Base-by-base conservation (phyloP, 306 rosid genomes). In the Fragaria nilgerrensis region DNA sequence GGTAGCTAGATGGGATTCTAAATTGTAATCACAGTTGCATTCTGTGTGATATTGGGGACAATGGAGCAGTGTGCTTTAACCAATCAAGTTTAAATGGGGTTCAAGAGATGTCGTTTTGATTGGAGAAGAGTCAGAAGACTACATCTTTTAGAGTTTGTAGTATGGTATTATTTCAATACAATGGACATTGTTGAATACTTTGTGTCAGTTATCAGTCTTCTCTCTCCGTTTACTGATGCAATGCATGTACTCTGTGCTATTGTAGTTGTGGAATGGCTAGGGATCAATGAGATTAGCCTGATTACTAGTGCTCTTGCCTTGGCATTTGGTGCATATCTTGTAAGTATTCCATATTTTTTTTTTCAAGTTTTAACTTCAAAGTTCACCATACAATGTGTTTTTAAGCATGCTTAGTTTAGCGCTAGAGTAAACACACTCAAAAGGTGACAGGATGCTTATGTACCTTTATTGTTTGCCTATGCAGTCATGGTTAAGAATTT, bases 401-500 rank as follows among this genome's bases (percentile, higher is more conserved):
- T n/a, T 37, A 12, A 29, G 68, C 66, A 23, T n/a, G 61, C 58
- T 47, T 12, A 5, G 74, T 39, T 68, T 55, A 45, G 55, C 39
- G 53, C 14, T 10, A 2, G 7, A 50, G n/a, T 19, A 1, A 49
- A 19, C 10, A 27, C 44, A 70, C 15, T 49, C 39, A 47, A 50
- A 71, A 20, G 63, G 63, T 47, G 63, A 36, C 7, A 73, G 22
- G 27, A 13, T 74, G n/a, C 82, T 84, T 47, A 86, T 73, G 77
- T 17, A 48, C 39, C 45, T 23, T 72, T 76, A 16, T 45, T 7
- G 43, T 70, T 53, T 52, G 36, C 82, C 64, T 77, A 77, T 81
- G 70, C 90, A 95, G 98, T 73, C 97, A 14, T 95, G 96, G 93
- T 81, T 95, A 62, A 87, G 97, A 75, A 91, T 95, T 62, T 90